Conservation (phyloP, 1,284 basidiomycete species). For the Thecaphora frezii region DNA sequence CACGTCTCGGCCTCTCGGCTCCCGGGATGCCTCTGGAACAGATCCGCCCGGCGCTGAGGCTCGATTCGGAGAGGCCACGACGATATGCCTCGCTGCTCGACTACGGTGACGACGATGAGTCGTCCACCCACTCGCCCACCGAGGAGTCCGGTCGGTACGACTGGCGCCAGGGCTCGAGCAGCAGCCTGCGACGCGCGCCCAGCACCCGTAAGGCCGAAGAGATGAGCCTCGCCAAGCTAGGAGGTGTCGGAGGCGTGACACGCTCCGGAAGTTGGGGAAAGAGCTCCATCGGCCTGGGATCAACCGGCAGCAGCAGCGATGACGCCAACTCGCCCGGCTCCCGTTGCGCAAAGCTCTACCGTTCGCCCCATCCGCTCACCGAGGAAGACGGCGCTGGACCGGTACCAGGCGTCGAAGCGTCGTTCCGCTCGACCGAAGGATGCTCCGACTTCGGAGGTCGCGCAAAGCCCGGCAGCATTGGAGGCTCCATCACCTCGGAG, state of each 20-base stretch:
- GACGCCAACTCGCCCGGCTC: background rate
- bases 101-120: constrained; percentile 13
- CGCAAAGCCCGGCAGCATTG: background rate
- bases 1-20: background rate
- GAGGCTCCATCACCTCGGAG: background rate
- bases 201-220: constrained; percentile 22
- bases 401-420: constrained; percentile 17
- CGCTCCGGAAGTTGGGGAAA: constrained; percentile 48
- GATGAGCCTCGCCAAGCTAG: constrained; percentile 43
- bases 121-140: constrained; percentile 8
- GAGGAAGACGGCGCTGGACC: constrained; percentile 7
- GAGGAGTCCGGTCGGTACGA: constrained; percentile 12
- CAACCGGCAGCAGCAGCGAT: background rate
- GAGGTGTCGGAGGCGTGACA: constrained; percentile 47
- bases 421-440: too few relatives aligned
- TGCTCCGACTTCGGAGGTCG: background rate
- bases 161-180: constrained; percentile 11
- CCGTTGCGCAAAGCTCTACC: background rate
- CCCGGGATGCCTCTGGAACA: constrained; percentile 37
- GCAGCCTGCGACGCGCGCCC: constrained; percentile 8
- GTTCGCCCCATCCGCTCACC: background rate
- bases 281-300: constrained; percentile 4
- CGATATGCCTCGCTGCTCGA: constrained; percentile 12
- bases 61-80: constrained; percentile 34
- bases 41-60: constrained; percentile 33